These are phyloP conservation scores for Apiotrichum gracile DNA, from an alignment of 1,284 basidiomycete species.

Conservation along the genomic window DNA sequence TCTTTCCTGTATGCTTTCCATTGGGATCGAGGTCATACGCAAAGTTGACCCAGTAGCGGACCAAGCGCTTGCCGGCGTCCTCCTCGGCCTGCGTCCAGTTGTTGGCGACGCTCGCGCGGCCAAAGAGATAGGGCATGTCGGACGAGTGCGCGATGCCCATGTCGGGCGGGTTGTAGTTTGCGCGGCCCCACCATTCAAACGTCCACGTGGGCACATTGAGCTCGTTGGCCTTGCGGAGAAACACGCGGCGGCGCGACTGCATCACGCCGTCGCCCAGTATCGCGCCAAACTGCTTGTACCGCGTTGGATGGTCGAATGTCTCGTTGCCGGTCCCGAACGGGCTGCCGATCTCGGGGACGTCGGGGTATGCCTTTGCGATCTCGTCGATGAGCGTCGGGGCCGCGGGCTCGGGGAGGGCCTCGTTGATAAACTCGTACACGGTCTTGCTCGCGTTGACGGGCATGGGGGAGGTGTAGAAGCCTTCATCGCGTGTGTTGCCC, in stretches of 20 bases:
- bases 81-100: conserved; percentile 22
- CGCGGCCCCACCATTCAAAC: conserved; percentile 4
- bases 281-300: conserved; percentile 28
- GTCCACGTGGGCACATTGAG: conserved; percentile 28
- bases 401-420: neutral
- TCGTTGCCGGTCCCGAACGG: conserved; percentile 42
- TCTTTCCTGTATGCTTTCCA: neutral
- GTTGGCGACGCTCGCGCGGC: neutral
- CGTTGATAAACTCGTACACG: neutral
- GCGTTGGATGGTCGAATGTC: conserved; percentile 28
- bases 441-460: neutral
- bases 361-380: conserved; percentile 7
- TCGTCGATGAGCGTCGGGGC: neutral
- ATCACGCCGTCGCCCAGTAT: conserved; percentile 29
- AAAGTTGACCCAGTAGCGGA: conserved; percentile 36
- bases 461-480: neutral
- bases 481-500: conserved; percentile 40
- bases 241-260: conserved; percentile 27
- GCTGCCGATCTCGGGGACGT: conserved; percentile 22
- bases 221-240: conserved; percentile 23
- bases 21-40: conserved; percentile 39
- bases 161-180: neutral
- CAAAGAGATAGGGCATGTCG: conserved; percentile 31
- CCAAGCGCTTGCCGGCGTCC: conserved; percentile 9
- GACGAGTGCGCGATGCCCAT: conserved; percentile 15